phyloP scores from a whole-genome alignment of 1,284 basidiomycete genomes.

The Sanguinoderma infundibulare region DNA sequence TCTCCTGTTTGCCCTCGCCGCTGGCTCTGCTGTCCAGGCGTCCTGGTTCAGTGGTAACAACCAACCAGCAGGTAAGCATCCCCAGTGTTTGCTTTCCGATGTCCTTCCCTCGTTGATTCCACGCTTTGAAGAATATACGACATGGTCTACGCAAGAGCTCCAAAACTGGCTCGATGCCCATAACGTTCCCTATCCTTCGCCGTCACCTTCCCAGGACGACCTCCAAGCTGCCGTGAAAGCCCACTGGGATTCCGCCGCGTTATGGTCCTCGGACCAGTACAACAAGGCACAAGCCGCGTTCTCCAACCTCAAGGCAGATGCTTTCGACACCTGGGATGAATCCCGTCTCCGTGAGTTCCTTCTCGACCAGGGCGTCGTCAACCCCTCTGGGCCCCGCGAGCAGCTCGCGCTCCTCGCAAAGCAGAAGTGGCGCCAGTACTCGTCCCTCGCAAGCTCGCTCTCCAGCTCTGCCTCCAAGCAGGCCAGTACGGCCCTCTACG shows the following conservation, averaged over 20 bases:
- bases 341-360: conserved; percentile 81
- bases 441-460: conserved; percentile 52
- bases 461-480: conserved; percentile 39
- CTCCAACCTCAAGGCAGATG: conserved; percentile 46
- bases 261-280: conserved; percentile 75
- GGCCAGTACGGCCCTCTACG: conserved; percentile 64
- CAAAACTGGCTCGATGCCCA: conserved; percentile 75
- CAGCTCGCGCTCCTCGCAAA: conserved; percentile 81
- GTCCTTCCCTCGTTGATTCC: neutral
- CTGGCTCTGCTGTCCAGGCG: conserved; percentile 45
- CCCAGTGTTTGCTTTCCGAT: neutral
- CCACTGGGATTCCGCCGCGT: conserved; percentile 40
- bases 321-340: conserved; percentile 82
- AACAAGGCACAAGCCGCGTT: conserved; percentile 54
- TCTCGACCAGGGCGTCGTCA: conserved; percentile 85
- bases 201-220: conserved; percentile 48
- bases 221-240: conserved; percentile 27
- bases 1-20: conserved; percentile 40
- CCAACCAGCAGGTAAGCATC: conserved; percentile 23
- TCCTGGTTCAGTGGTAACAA: conserved; percentile 55
- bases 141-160: conserved; percentile 48
- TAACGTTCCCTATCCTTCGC: conserved; percentile 50
- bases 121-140: conserved; percentile 19
- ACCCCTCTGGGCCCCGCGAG: conserved; percentile 79
- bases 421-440: conserved; percentile 66